Evolutionary conservation across 31 red algal genomes (phyloP).

Genomic region (Odonthalia washingtoniensis): DNA sequence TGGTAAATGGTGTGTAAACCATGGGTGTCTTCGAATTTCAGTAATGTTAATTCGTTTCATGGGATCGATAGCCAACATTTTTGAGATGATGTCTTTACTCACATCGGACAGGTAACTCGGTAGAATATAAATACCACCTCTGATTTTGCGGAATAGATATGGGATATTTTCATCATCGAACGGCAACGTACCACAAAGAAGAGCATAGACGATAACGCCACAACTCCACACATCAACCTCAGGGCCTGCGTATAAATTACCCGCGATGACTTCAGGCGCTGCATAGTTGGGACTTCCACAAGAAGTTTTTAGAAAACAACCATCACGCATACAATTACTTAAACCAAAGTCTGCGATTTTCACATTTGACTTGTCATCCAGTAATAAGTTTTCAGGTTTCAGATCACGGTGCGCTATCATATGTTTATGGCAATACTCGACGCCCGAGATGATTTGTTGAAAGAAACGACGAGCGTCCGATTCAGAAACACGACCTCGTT

Average conservation of each 20-base stretch:
- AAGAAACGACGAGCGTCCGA: slow-evolving; percentile 93
- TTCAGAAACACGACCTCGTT: slow-evolving; percentile 86
- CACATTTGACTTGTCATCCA: slow-evolving; percentile 91
- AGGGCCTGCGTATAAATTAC: slow-evolving; percentile 97
- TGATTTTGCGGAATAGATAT: slow-evolving; percentile 94
- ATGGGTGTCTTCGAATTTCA: slow-evolving; percentile 93
- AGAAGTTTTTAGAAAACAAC: slow-evolving; percentile 95
- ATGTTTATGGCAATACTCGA: slow-evolving; percentile 98
- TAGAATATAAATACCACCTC: slow-evolving; percentile 91
- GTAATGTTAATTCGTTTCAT: slow-evolving; percentile 92
- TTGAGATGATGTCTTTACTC: slow-evolving; percentile 87
- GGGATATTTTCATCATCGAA: slow-evolving; percentile 99
- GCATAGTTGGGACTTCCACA: slow-evolving; percentile 99
- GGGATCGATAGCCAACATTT: slow-evolving; percentile 95
- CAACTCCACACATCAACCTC: slow-evolving; percentile 99
- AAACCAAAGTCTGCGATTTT: slow-evolving; percentile 99
- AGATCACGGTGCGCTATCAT: slow-evolving; percentile 99
- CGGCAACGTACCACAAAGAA: slow-evolving; percentile 95
- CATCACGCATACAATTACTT: slow-evolving; percentile 94
- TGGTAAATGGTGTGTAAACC: slow-evolving; percentile 93
- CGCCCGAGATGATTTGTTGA: slow-evolving; percentile 97
- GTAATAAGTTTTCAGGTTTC: slow-evolving; percentile 96
- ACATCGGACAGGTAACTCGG: slow-evolving; percentile 89
- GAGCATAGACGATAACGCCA: slow-evolving; percentile 95
- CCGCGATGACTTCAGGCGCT: slow-evolving; percentile 96